Conservation (phyloP, 805 yeast genomes). For the Vanderwaltozyma verrucispora region DNA sequence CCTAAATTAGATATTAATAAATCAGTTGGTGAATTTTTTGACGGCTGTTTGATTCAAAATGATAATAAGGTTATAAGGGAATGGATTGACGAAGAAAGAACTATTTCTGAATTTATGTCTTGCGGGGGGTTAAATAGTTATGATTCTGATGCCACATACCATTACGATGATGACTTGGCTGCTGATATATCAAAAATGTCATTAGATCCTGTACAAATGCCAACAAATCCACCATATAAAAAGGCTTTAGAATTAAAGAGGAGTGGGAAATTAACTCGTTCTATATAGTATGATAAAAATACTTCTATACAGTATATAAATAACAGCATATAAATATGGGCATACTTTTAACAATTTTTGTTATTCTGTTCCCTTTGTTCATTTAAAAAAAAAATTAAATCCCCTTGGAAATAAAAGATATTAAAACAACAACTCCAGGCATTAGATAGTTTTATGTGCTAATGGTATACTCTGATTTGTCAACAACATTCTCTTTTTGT, state of each 20-base stretch:
- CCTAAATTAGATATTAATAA: conserved; percentile 48
- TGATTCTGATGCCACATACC: conserved; percentile 93
- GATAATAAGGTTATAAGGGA: conserved; percentile 24
- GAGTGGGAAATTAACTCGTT: conserved; percentile 45
- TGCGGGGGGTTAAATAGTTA: conserved; percentile 86
- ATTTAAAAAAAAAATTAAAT: too few species aligned
- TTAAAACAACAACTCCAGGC: too few species aligned
- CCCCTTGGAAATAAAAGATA: too few species aligned
- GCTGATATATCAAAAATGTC: conserved; percentile 24
- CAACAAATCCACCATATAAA: conserved; percentile 96
- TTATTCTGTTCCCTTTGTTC: too few species aligned
- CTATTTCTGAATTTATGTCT: conserved; percentile 84
- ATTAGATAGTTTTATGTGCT: too few species aligned
- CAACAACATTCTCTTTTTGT: too few species aligned
- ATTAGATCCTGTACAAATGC: conserved; percentile 87
- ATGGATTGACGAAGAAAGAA: conserved; percentile 50
- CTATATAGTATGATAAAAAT: conserved; percentile 1
- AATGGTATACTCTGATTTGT: too few species aligned
- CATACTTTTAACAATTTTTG: too few species aligned
- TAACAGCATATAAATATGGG: not conserved
- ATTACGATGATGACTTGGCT: conserved; percentile 19
- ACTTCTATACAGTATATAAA: not conserved
- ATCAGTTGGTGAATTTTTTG: conserved; percentile 78
- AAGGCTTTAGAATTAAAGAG: conserved; percentile 81
- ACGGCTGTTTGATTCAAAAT: conserved; percentile 32